Base-by-base conservation (phyloP, 2,329 filamentous ascomycete species). In the Pseudogymnoascus pannorum region DNA sequence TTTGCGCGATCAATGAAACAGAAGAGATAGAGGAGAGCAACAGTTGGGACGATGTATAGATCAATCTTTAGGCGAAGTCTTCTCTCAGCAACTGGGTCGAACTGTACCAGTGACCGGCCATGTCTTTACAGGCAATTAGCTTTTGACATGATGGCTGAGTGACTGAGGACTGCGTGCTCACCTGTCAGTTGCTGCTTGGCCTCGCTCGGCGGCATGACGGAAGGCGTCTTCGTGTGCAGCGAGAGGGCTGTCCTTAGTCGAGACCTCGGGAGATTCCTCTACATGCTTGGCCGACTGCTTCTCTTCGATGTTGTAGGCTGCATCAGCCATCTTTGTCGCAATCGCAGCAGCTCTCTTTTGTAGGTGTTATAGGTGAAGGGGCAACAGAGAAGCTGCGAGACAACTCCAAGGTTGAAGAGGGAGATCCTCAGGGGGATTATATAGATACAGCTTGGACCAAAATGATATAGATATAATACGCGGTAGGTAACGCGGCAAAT, bases 1-100 rank as follows among this genome's bases (percentile, higher is more conserved):
- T 89, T 90, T 22, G 87, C 85, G n/a, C 87, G 79, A 67, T 89
- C 87, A 65, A 89, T 88, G 72, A 89, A 89, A 73, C 86, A 89
- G 68, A 89, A 89, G 0, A 89, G 78, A 67, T 89, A 90, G 3
- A 90, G 74, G 0, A 89, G 62, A 0, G 86, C 75, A 0, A 89
- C 85, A 0, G 84, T 87, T 0, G 87, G 87, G 0, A 89, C 76
- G 48, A 88, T 81, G 66, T 77, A 81, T 5, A 87, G 66, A 67
- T 90, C 87, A 57, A 89, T 84, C 71, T 89, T 89, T 68, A 75
- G 73, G 6, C 85, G 77, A 22, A 89, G 75, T 59, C 76, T 79
- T 6, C 77, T 71, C 69, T 88, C 87, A 2, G 81, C 83, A 26
- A 73, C 76, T 2, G 76, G 74, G 65, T 87, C 84, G 65, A 86